Evolutionary conservation across 2,329 filamentous ascomycete genomes (phyloP).

Genomic region (Hypoxylon sp.): DNA sequence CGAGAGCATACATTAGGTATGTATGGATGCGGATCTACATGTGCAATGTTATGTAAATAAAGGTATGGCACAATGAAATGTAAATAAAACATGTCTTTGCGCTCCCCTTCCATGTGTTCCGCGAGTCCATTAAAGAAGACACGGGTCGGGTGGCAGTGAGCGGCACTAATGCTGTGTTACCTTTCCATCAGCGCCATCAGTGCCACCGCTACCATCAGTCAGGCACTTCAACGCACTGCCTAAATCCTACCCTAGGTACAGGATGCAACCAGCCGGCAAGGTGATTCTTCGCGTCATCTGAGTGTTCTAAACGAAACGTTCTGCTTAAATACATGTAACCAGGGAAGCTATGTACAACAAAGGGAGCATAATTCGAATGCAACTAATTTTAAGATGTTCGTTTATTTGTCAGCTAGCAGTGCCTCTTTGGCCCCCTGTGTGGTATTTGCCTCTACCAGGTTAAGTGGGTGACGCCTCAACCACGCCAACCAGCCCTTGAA

Average conservation of each 20-base stretch:
- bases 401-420: conserved; percentile 2
- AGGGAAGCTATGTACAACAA: conserved; percentile 4
- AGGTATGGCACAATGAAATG: not conserved
- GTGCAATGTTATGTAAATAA: not conserved
- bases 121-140: conserved; percentile 23
- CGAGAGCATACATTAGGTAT: not conserved
- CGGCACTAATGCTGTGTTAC: conserved; percentile 31
- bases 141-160: conserved; percentile 20
- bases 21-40: too few relatives aligned
- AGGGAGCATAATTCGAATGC: not conserved
- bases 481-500: not conserved
- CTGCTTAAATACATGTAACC: conserved; percentile 2
- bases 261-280: conserved; percentile 8
- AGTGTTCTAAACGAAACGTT: conserved; percentile 16
- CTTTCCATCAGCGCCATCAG: not conserved
- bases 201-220: conserved; percentile 1
- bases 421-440: not conserved
- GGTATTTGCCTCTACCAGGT: not conserved
- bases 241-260: conserved; percentile 8
- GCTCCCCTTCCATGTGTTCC: conserved; percentile 15
- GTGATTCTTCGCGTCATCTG: conserved; percentile 16
- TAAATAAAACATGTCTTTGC: conserved; percentile 15
- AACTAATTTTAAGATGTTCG: not conserved
- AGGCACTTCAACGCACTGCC: conserved; percentile 5
- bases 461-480: not conserved